Evolutionary conservation across 495 filamentous ascomycete species (phyloP), one percentile per base, ranked within the genome.

Genomic region (Hyaloscypha finlandica): DNA sequence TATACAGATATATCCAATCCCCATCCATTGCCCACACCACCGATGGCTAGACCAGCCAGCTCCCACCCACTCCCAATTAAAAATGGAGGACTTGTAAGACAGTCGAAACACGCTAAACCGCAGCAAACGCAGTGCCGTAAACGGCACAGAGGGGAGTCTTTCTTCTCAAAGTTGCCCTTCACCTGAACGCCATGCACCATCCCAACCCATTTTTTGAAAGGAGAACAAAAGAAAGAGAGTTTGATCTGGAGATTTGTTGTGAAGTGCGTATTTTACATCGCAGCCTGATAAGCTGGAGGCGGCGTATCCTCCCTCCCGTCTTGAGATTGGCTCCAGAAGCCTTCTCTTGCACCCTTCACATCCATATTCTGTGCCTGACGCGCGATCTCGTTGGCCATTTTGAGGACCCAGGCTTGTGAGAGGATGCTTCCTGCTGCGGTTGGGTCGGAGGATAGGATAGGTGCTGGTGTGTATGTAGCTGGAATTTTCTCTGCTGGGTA

Each of bases 331-430:
- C 76, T 68, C 65, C 82, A 80, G 70, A 79, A 76, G 73, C 84
- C 78, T 73, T 84, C 81, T 58, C 69, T 65, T 32, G 75, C 70
- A 70, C 88, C 59, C 37, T 74, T 72, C 73, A 92, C 85, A 59
- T 96, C 91, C 73, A 92, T 85, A 59, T 96, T 91, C n/a, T 93
- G 88, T 68, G 94, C 89, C 32, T 90, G 89, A 70, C 90, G 84
- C 51, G 92, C 92, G 55, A 97, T 93, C 77, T 99, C 94, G 55
- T 86, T 86, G 6, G 94, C 94, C 77, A 99, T 90, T 79, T 93
- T 93, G 80, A 90, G 89, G 70, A 97, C 89, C 86, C 94, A 93
- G 0, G 91, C 90, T 74, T 93, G 90, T 69, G 96, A 91, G 35
- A 96, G 79, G 20, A 92, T 87, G 20, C 87, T 85, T 3, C 60